Base-by-base conservation (phyloP, 208 protist genomes). In the Naegleria gruberi region DNA sequence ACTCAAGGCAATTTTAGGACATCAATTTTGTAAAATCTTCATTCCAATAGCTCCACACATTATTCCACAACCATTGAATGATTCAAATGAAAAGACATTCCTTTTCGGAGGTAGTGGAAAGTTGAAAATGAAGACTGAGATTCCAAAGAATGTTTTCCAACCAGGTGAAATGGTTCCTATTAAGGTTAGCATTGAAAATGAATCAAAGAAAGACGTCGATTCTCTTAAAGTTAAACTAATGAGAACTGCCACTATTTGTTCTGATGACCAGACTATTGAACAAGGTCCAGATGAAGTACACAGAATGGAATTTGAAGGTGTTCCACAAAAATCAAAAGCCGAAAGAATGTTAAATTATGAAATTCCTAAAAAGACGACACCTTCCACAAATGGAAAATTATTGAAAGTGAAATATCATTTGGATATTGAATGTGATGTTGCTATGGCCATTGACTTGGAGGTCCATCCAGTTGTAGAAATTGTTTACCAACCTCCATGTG, bases 391-490 rank as follows among this genome's bases (percentile, higher is more conserved):
- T 12, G 89, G 89, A 73, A 17, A 83, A n/a, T 46, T 90, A 30
- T 4, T 90, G 8, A 37, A 90, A 46, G 7, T 4, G 5, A 85
- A 85, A 30, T 90, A 85, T 47, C 89, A 90, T 46, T 51, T 90
- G 3, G 89, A 90, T 86, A 40, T 90, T 86, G 89, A 90, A 30
- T 90, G 89, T 86, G 89, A 90, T 83, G 89, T 90, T 8, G 26
- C 4, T 4, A 86, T 90, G 89, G 89, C 89, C 2, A 46, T 83
- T 12, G 89, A 90, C 44, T 86, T 90, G 37, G 89, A 90, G 19
- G 82, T 89, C 42, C 89, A 90, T 47, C 37, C 42, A 40, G 7
- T 8, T n/a, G 23, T 90, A 23, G 4, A 8, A 30, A 5, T 90
- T 44, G 8, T 45, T 5, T 86, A 41, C 3, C 89, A 41, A n/a